These are phyloP conservation scores for Pestalotiopsis sp. DNA, from an alignment of 2,329 filamentous ascomycete species.

Conservation along the genomic window DNA sequence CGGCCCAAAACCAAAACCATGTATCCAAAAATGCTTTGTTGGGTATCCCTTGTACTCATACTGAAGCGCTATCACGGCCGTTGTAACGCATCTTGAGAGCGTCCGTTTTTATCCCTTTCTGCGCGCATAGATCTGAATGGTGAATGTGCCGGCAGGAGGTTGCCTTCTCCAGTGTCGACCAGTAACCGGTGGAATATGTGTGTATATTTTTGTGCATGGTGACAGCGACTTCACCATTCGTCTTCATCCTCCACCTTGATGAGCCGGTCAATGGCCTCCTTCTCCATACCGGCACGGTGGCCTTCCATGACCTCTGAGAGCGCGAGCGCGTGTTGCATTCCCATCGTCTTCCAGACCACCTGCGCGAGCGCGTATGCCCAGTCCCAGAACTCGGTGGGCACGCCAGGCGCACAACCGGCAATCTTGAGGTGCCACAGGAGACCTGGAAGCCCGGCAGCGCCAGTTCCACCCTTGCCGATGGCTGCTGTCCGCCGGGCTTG, in stretches of 20 bases:
- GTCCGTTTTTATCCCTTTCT: no score
- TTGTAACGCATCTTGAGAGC: background rate
- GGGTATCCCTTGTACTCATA: background rate
- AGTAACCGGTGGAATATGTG: background rate
- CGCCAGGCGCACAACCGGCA: constrained; percentile 49
- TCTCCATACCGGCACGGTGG: constrained; percentile 26
- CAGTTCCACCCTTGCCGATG: constrained; percentile 43
- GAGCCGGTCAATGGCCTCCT: constrained; percentile 18
- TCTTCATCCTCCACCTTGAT: constrained; percentile 24
- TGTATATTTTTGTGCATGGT: background rate
- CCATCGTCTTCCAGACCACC: constrained; percentile 53
- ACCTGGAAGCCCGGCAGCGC: constrained; percentile 49
- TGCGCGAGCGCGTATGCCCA: constrained; percentile 49
- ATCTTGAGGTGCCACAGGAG: constrained; percentile 51
- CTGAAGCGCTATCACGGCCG: background rate
- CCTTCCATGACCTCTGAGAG: constrained; percentile 45
- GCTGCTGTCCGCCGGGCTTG: constrained; percentile 37
- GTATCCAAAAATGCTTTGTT: background rate
- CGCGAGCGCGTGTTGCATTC: constrained; percentile 51
- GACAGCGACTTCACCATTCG: background rate
- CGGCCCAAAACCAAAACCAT: background rate
- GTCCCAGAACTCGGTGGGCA: constrained; percentile 42
- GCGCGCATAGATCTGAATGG: background rate
- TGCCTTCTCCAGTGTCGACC: background rate
- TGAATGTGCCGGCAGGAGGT: background rate